Percentiles rank a stretch among this genome's conserved stretches.
phyloP scores from a whole-genome alignment of 257 asterid species.

The Solanum medicagineum region DNA sequence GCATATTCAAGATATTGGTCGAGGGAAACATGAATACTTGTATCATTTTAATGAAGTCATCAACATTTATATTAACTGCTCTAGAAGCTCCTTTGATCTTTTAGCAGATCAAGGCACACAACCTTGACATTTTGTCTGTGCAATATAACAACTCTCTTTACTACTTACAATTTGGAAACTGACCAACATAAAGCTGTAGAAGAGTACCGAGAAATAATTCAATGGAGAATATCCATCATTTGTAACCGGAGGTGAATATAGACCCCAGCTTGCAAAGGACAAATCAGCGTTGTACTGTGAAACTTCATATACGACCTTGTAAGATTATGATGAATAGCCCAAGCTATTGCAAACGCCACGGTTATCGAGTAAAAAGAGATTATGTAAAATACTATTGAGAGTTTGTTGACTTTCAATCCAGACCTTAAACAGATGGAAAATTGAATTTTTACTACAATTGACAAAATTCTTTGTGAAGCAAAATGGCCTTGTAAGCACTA shows the following conservation, averaged over 20 bases:
- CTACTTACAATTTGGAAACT: background rate
- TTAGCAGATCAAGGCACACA: background rate
- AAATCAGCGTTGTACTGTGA: background rate
- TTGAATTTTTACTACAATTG: background rate
- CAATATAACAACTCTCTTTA: background rate
- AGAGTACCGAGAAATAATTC: background rate
- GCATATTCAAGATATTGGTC: background rate
- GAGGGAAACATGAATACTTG: background rate
- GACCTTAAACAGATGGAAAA: background rate
- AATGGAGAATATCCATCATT: background rate
- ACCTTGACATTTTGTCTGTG: background rate
- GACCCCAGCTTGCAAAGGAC: background rate
- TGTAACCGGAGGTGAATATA: background rate
- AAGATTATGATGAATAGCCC: background rate
- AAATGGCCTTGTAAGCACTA: background rate
- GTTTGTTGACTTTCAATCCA: background rate
- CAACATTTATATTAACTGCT: background rate
- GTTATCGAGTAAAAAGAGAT: background rate
- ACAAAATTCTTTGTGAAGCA: background rate
- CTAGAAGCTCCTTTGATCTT: background rate
- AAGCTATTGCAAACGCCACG: background rate
- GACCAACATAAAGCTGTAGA: background rate
- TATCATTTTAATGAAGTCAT: background rate
- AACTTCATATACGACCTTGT: background rate
- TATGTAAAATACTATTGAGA: background rate